Percentiles rank a stretch among this genome's conserved stretches.
These are phyloP conservation scores for Lecanicillium sp. DNA, from an alignment of 2,329 filamentous ascomycete genomes.

Conservation along the genomic window DNA sequence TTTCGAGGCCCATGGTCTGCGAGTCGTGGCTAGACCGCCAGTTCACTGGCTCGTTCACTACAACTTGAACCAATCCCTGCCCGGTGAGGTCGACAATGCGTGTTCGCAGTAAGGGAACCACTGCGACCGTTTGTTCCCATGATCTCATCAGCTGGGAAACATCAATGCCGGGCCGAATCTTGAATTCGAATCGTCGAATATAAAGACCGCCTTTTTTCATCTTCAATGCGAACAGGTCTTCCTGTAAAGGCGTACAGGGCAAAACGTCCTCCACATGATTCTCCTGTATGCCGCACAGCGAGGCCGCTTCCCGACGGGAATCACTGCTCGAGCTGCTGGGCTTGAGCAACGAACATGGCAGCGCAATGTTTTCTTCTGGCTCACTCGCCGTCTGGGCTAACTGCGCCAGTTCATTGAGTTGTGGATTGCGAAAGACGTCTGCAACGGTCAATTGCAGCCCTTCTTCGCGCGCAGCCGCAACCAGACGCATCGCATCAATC, in stretches of 20 bases:
- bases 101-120: conserved; percentile 9
- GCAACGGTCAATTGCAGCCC: conserved; percentile 35
- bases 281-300: conserved; percentile 9
- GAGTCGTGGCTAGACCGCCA: not conserved
- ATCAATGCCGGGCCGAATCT: conserved; percentile 10
- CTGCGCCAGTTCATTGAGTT: conserved; percentile 35
- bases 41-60: conserved; percentile 1
- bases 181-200: too few relatives aligned
- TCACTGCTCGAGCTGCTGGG: not conserved
- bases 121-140: conserved; percentile 11
- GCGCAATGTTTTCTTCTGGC: not conserved
- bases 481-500: conserved; percentile 40
- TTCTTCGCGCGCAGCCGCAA: conserved; percentile 29
- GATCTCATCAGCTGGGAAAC: conserved; percentile 6
- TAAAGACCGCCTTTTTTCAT: too few relatives aligned
- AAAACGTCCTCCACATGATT: conserved; percentile 12
- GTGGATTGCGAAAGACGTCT: conserved; percentile 35
- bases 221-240: conserved; percentile 13
- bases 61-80: conserved; percentile 1
- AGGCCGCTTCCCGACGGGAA: conserved; percentile 3
- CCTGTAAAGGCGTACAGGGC: conserved; percentile 16
- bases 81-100: conserved; percentile 6
- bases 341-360: not conserved
- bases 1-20: conserved; percentile 11
- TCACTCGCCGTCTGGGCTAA: conserved; percentile 6